These are phyloP conservation scores for Tieghemostelium lacteum DNA, from an alignment of 78 protist species.

Conservation along the genomic window DNA sequence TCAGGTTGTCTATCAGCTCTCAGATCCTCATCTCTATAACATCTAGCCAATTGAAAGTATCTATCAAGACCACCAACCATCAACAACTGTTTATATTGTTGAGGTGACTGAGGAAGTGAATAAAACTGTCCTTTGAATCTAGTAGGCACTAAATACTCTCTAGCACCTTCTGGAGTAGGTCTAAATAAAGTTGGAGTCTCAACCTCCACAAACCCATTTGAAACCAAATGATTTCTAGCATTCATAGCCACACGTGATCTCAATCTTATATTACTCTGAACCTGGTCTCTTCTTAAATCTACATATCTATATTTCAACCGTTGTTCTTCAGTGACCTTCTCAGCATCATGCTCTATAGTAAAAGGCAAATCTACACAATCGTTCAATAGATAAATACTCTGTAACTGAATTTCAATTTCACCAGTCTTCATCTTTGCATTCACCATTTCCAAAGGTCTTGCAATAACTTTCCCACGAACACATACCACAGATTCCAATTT, in stretches of 20 bases:
- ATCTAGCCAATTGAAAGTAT: conserved; percentile 93
- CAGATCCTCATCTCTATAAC: conserved; percentile 92
- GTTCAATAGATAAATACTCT: conserved; percentile 4
- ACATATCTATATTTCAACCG: conserved; percentile 85
- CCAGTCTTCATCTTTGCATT: conserved; percentile 39
- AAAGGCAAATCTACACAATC: conserved; percentile 51
- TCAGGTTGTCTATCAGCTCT: conserved; percentile 95
- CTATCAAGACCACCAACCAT: conserved; percentile 92
- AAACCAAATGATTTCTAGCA: conserved; percentile 20
- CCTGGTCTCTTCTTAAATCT: conserved; percentile 80
- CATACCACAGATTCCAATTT: conserved; percentile 29
- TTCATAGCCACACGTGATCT: conserved; percentile 50
- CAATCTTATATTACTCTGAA: conserved; percentile 72
- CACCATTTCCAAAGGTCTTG: conserved; percentile 26
- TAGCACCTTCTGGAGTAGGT: conserved; percentile 94
- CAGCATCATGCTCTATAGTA: conserved; percentile 52
- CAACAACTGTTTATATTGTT: conserved; percentile 91
- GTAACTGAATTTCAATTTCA: conserved; percentile 19
- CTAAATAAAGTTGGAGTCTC: conserved; percentile 93
- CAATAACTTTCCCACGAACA: conserved; percentile 10
- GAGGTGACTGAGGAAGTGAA: conserved; percentile 90
- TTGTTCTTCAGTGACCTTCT: conserved; percentile 36
- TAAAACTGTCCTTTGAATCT: conserved; percentile 74
- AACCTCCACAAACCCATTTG: conserved; percentile 82
- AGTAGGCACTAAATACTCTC: conserved; percentile 92